phyloP scores from a whole-genome alignment of 1,139 yeast genomes.

The Spathaspora sp. region DNA sequence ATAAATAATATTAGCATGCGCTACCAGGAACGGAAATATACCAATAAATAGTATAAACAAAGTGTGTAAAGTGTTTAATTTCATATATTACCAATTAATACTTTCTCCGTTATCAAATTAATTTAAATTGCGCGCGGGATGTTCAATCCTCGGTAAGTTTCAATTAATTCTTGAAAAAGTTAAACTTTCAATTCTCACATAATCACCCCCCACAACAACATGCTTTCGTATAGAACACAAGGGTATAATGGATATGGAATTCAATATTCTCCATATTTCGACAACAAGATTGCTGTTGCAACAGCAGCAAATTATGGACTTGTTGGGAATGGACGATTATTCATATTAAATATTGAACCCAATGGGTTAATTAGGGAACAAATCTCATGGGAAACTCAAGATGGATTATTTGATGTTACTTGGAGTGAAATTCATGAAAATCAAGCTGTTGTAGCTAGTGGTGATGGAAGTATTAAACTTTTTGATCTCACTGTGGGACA shows the following conservation, averaged over 20 bases:
- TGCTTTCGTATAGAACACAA: slow-evolving; percentile 73
- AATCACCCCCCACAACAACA: slow-evolving; percentile 18
- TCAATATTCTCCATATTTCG: slow-evolving; percentile 89
- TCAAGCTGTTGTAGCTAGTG: slow-evolving; percentile 78
- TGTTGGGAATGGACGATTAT: slow-evolving; percentile 89
- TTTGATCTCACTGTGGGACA: slow-evolving; percentile 70
- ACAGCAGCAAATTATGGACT: slow-evolving; percentile 91
- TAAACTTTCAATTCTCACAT: not conserved
- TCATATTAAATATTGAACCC: slow-evolving; percentile 63
- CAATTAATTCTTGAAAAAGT: no score
- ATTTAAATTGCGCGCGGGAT: no score
- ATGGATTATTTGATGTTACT: slow-evolving; percentile 81
- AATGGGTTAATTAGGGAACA: slow-evolving; percentile 60
- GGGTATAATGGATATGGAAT: slow-evolving; percentile 89
- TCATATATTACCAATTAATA: no score
- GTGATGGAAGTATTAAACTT: slow-evolving; percentile 84
- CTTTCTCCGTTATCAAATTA: no score
- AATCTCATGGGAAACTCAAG: slow-evolving; percentile 82
- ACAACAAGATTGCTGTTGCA: slow-evolving; percentile 86
- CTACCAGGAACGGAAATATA: no score
- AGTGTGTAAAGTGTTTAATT: no score
- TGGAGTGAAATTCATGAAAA: slow-evolving; percentile 94
- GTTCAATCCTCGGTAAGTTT: no score
- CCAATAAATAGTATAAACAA: no score
- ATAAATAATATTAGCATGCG: not conserved